phyloP scores from a whole-genome alignment of 164 flowering plant genomes.

The Tetrastigma voinierianum region DNA sequence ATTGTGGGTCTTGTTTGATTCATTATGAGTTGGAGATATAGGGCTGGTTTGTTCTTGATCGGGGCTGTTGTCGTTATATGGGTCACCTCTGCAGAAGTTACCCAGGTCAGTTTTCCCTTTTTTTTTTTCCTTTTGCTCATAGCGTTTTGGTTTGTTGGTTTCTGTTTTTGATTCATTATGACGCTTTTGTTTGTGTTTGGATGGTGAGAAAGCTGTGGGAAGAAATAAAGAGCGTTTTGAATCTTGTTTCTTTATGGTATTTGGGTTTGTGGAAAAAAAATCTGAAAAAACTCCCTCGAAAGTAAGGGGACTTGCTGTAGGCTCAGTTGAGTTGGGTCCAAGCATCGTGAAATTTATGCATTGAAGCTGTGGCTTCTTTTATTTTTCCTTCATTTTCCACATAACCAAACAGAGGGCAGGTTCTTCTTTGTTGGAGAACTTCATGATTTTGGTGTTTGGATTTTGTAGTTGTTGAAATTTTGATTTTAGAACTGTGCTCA shows the following conservation, averaged over 20 bases:
- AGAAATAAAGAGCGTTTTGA: background rate
- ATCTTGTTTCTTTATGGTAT: background rate
- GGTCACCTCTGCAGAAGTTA: slow-evolving; percentile 97
- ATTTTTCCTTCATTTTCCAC: no score
- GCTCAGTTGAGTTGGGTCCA: no score
- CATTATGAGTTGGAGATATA: slow-evolving; percentile 81
- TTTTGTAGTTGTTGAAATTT: no score
- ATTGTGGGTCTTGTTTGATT: slow-evolving; percentile 16
- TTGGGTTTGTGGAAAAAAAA: no score
- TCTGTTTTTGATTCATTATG: background rate
- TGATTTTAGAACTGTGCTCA: no score
- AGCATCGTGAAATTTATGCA: no score
- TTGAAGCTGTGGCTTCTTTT: no score
- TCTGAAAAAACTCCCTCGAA: no score
- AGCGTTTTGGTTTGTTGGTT: background rate
- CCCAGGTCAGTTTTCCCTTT: slow-evolving; percentile 63
- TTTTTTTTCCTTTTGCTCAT: background rate
- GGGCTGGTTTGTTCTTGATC: slow-evolving; percentile 75
- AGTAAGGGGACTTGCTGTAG: no score
- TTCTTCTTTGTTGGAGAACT: no score
- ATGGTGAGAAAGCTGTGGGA: background rate
- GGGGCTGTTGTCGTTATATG: slow-evolving; percentile 82
- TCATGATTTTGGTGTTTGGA: no score
- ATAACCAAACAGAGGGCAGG: no score
- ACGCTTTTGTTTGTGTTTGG: background rate